Evolutionary conservation across 805 yeast genomes (phyloP).

Genomic region (Metschnikowia cubensis): DNA sequence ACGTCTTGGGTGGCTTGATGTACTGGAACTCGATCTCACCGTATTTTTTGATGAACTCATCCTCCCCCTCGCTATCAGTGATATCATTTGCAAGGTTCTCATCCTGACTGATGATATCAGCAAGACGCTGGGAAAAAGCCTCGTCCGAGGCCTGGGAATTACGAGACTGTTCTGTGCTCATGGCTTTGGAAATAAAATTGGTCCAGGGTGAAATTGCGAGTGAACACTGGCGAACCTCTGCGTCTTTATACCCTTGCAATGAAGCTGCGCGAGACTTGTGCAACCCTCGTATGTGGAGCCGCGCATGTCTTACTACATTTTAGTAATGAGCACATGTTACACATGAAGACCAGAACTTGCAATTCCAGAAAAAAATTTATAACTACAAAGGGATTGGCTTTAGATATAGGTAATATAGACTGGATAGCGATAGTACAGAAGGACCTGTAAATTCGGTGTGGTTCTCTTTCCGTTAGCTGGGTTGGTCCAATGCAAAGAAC

Average conservation of each 20-base stretch:
- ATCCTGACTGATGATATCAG: background rate
- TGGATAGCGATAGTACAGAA: too few relatives aligned
- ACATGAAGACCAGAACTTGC: background rate
- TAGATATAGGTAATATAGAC: too few relatives aligned
- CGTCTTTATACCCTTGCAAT: background rate
- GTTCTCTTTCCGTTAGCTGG: too few relatives aligned
- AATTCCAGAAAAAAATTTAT: too few relatives aligned
- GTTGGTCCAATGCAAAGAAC: too few relatives aligned
- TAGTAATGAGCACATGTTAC: background rate
- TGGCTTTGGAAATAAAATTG: background rate
- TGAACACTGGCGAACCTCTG: background rate
- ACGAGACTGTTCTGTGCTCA: background rate
- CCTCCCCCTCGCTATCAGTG: conserved; percentile 27
- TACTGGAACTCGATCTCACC: conserved; percentile 48
- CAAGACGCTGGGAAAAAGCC: background rate
- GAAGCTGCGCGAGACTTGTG: background rate
- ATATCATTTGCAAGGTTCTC: conserved; percentile 1
- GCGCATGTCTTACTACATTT: background rate
- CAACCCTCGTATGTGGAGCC: background rate
- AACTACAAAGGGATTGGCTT: too few relatives aligned
- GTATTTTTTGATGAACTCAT: conserved; percentile 44
- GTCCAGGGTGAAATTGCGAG: background rate
- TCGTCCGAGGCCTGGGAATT: background rate
- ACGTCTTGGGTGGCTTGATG: conserved; percentile 39
- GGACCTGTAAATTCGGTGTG: too few relatives aligned